Evolutionary conservation across 345 rosid genomes (phyloP), one percentile per base, ranked within the genome.

Genomic region (Microcos paniculata): DNA sequence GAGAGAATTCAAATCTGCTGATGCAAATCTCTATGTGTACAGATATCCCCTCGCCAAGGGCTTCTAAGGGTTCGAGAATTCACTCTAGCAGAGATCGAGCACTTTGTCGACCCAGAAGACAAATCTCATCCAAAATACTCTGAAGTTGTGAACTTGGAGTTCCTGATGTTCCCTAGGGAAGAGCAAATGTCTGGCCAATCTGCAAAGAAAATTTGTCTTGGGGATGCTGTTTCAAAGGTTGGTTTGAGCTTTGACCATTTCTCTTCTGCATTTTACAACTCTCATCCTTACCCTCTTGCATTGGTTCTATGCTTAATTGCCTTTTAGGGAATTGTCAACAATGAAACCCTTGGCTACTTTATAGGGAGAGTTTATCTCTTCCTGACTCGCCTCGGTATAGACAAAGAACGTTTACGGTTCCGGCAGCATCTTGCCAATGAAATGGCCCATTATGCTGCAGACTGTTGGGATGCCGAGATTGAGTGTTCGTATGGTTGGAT

Each of bases 11-110:
- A 40, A 43, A 63, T 58, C n/a, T 28, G 21, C 26, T 15, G 6
- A 70, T 75, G 35, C 6, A 71, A 67, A n/a, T 62, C 51, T 43
- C 46, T 23, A 23, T 62, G 31, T 16, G 55, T 59, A 31, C 83
- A 93, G 99, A 95, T 95, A 68, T 90, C 98, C 84, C 99, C 99
- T 76, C 98, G 99, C 51, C 99, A 95, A 90, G 99, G 99, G 55
- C 99, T 93, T 77, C 75, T 95, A 40, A 85, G 99, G 80, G 98
- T 91, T 64, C 97, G 99, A 38, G 98, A 95, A 80, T 95, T 95
- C 81, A 95, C 98, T 12, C 80, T 95, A 9, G 99, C 99, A 16
- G 99, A 95, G 80, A 95, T 95, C 72, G 99, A 95, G 83, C 98
- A 95, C 72, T 95, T 95, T 74, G 98, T 95, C 56, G 99, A 95